These are phyloP conservation scores for Podospora tetraspora DNA, from an alignment of 495 filamentous ascomycete species.

Conservation along the genomic window DNA sequence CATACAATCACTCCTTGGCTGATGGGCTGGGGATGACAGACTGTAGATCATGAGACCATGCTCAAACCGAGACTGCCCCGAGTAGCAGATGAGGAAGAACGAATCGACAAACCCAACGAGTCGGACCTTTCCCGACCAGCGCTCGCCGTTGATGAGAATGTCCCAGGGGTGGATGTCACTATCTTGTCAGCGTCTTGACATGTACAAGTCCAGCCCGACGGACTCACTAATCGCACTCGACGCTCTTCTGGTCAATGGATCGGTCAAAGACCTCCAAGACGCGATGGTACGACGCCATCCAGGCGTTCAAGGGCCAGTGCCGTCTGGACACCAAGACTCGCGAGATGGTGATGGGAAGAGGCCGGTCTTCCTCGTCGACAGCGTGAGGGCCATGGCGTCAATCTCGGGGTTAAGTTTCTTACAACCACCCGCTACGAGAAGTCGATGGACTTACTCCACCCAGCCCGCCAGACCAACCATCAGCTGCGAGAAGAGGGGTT, in stretches of 20 bases:
- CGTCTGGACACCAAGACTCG: not conserved
- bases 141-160: conserved; percentile 35
- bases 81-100: conserved; percentile 41
- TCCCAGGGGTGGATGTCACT: conserved; percentile 43
- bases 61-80: conserved; percentile 35
- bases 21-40: conserved; percentile 9
- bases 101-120: conserved; percentile 40
- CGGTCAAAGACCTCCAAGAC: conserved; percentile 37
- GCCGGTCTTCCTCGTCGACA: too few relatives aligned
- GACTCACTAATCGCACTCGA: conserved; percentile 37
- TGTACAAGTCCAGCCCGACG: not conserved
- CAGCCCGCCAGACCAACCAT: too few relatives aligned
- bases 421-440: too few relatives aligned
- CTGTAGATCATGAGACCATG: conserved; percentile 39
- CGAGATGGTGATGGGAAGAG: not conserved
- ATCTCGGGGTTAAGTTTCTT: too few relatives aligned
- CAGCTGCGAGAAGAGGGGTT: too few relatives aligned
- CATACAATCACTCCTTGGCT: too few relatives aligned
- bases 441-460: too few relatives aligned
- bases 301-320: not conserved
- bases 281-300: conserved; percentile 41
- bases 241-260: conserved; percentile 31
- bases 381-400: too few relatives aligned
- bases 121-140: conserved; percentile 37
- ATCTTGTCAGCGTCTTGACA: not conserved